These are phyloP conservation scores for Quercus ilex DNA, from an alignment of 306 rosid genomes.

Conservation along the genomic window DNA sequence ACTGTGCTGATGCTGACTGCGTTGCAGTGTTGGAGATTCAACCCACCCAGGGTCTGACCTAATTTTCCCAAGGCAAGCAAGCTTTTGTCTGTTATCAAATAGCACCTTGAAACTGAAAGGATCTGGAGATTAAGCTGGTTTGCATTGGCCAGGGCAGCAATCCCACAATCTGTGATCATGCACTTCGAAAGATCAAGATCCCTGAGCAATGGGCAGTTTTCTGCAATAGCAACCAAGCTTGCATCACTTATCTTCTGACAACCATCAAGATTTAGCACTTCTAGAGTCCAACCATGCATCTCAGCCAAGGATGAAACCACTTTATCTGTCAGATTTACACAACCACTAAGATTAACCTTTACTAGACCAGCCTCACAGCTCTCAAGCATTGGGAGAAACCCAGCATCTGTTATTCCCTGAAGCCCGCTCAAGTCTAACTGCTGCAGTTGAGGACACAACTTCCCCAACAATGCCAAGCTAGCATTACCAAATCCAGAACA, in stretches of 20 bases:
- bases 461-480: slow-evolving; percentile 59
- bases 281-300: slow-evolving; percentile 64
- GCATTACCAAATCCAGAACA: slow-evolving; percentile 84
- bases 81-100: slow-evolving; percentile 56
- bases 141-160: slow-evolving; percentile 52
- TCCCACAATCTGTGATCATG: slow-evolving; percentile 62
- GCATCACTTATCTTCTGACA: slow-evolving; percentile 56
- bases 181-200: slow-evolving; percentile 82
- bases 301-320: slow-evolving; percentile 49
- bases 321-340: slow-evolving; percentile 64
- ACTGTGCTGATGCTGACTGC: slow-evolving; percentile 51
- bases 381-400: slow-evolving; percentile 58
- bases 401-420: slow-evolving; percentile 63
- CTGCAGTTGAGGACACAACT: slow-evolving; percentile 67
- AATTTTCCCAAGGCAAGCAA: slow-evolving; percentile 48
- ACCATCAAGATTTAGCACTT: slow-evolving; percentile 66
- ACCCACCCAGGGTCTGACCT: slow-evolving; percentile 66
- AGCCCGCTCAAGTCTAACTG: slow-evolving; percentile 72
- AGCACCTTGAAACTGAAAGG: slow-evolving; percentile 73
- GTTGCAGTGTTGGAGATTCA: slow-evolving; percentile 74
- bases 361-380: slow-evolving; percentile 61
- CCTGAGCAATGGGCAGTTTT: slow-evolving; percentile 49
- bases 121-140: slow-evolving; percentile 52
- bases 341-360: slow-evolving; percentile 68
- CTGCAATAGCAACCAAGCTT: slow-evolving; percentile 62